phyloP scores from a whole-genome alignment of 225 moss, liverwort and hornwort genomes.

The Marchantia paleacea region DNA sequence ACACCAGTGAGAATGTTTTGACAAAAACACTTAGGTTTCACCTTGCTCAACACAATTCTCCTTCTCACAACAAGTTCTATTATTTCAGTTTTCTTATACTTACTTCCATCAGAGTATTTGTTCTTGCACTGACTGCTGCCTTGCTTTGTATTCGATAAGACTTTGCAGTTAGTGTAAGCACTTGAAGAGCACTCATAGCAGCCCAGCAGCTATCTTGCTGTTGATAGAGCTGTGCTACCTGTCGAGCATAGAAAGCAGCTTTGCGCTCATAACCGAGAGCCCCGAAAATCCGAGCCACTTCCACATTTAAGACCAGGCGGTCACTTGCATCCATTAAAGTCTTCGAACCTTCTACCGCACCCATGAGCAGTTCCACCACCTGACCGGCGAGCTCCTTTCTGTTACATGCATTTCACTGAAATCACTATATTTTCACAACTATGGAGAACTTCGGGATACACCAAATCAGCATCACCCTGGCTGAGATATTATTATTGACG shows the following conservation, averaged over 20 bases:
- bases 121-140: slow-evolving; percentile 31
- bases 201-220: slow-evolving; percentile 99
- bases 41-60: background rate
- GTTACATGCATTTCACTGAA: slow-evolving; percentile 5
- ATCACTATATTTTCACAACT: background rate
- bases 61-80: background rate
- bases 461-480: background rate
- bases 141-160: slow-evolving; percentile 78
- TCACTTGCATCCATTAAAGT: slow-evolving; percentile 97
- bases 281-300: slow-evolving; percentile 88
- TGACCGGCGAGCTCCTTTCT: slow-evolving; percentile 83
- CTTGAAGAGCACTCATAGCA: slow-evolving; percentile 88
- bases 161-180: slow-evolving; percentile 83
- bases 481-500: background rate
- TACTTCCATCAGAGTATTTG: slow-evolving; percentile 39
- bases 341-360: slow-evolving; percentile 92
- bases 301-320: slow-evolving; percentile 93
- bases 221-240: slow-evolving; percentile 93
- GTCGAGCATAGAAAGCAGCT: slow-evolving; percentile 92
- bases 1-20: background rate
- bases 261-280: slow-evolving; percentile 94
- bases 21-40: no score
- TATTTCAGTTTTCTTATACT: slow-evolving; percentile 3
- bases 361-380: slow-evolving; percentile 80
- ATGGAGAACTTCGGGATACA: background rate